Conservation (phyloP, 805 yeast genomes). For the Wickerhamiella parazyma region DNA sequence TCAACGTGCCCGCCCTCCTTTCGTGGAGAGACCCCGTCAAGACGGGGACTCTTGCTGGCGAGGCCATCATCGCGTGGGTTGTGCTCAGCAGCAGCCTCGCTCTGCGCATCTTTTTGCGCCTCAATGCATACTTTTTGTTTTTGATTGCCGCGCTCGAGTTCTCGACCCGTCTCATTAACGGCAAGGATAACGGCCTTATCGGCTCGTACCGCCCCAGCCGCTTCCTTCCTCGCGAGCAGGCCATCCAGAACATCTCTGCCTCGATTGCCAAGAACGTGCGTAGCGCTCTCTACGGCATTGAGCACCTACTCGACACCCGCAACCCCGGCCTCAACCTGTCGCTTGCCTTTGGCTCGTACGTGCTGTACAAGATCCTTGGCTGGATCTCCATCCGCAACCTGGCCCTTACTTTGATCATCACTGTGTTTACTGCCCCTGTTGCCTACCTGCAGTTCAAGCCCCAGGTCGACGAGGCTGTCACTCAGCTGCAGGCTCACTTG, state of each 20-base stretch:
- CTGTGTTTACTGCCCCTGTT: constrained; percentile 62
- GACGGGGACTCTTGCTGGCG: constrained; percentile 49
- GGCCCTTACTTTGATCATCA: constrained; percentile 40
- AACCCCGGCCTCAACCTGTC: constrained; percentile 37
- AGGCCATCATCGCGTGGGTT: constrained; percentile 45
- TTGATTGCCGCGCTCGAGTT: constrained; percentile 66
- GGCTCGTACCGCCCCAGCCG: constrained; percentile 60
- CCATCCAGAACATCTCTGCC: constrained; percentile 32
- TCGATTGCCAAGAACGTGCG: constrained; percentile 26
- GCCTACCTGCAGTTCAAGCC: constrained; percentile 60
- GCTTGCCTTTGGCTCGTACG: constrained; percentile 60
- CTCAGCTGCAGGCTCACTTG: constrained; percentile 18
- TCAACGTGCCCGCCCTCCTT: constrained; percentile 31
- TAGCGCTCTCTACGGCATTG: constrained; percentile 21
- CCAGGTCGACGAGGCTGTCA: constrained; percentile 47
- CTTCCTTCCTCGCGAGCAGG: constrained; percentile 26
- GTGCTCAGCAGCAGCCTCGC: constrained; percentile 22
- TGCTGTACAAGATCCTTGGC: constrained; percentile 56
- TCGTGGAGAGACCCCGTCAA: constrained; percentile 66
- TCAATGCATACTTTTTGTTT: constrained; percentile 45
- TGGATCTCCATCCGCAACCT: constrained; percentile 62
- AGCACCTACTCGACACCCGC: constrained; percentile 33
- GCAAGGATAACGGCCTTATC: constrained; percentile 55
- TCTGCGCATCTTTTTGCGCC: constrained; percentile 22
- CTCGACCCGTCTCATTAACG: constrained; percentile 55